Evolutionary conservation across 75 land plant genomes (phyloP), one percentile per base, ranked within the genome.

Genomic region (Pseudotsuga menziesii): DNA sequence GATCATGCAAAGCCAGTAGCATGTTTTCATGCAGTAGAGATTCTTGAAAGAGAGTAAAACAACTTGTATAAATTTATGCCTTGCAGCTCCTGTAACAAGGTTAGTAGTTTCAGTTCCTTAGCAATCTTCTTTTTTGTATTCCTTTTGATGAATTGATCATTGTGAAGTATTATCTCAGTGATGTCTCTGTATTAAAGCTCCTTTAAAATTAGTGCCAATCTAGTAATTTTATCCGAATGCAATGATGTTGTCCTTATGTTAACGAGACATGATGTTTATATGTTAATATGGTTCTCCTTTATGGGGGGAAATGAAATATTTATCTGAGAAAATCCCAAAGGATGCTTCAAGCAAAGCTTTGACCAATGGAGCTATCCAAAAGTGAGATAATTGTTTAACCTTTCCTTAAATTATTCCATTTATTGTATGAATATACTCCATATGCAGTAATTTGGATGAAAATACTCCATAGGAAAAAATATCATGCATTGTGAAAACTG

Each of bases 241-340:
- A 69, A 29, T 4, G 9, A 69, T 69, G 72, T 7, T 69, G 9
- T 23, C 20, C 6, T 36, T 26, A 69, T 69, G 35, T 69, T 58
- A 58, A n/a, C n/a, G 22, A 75, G 60, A 58, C 60, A 58, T 58
- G 11, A 17, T 58, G 60, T 58, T 58, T 17, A 58, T 58, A 6
- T 58, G 60, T n/a, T 58, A 57, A 57, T n/a, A 94, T 94, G 81
- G 62, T 76, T 71, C 94, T 73, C 98, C 95, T 36, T 56, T 81
- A 22, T 91, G 98, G 93, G 93, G 93, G 61, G 78, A 79, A 22
- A 91, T 95, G 95, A 92, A 89, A 79, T 84, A 90, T 75, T 83
- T 95, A 36, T 74, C 85, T 56, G 86, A 88, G 79, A 92, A 88
- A 80, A 84, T 93, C 57, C 93, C 93, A 39, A 83, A 86, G 76